Evolutionary conservation across 257 asterid genomes (phyloP).

Genomic region (Marsdenia floribunda): DNA sequence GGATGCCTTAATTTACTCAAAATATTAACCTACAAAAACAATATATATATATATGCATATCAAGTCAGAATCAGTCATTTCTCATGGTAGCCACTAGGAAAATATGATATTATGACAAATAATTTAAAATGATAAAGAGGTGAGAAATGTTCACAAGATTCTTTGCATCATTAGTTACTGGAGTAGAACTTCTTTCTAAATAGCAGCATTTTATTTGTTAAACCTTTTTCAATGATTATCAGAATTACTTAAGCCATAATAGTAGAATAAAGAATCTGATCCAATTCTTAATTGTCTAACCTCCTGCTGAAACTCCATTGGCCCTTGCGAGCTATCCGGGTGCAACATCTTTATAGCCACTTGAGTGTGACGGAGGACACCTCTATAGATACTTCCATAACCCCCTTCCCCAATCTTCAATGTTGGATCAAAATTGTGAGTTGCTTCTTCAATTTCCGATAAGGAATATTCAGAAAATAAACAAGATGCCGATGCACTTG

Average conservation of each 20-base stretch:
- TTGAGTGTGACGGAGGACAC: conserved; percentile 64
- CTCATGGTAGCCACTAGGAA: background rate
- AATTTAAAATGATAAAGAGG: background rate
- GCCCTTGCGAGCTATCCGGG: conserved; percentile 72
- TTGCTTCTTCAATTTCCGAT: conserved; percentile 74
- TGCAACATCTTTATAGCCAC: conserved; percentile 80
- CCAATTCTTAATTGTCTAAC: conserved; percentile 24
- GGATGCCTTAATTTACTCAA: conserved; percentile 93
- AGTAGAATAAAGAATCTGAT: background rate
- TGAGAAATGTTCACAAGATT: background rate
- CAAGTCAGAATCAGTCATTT: conserved; percentile 4
- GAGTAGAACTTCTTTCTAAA: background rate
- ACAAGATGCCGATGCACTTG: conserved; percentile 45
- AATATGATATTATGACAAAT: background rate
- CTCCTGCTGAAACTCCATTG: conserved; percentile 80
- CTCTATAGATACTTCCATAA: conserved; percentile 72
- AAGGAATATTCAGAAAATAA: conserved; percentile 65
- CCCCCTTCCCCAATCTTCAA: conserved; percentile 86
- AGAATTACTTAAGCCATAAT: background rate
- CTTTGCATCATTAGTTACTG: background rate
- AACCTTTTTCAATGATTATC: background rate
- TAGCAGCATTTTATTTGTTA: background rate
- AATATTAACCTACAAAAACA: conserved; percentile 51
- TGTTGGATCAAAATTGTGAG: conserved; percentile 48
- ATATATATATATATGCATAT: background rate